Conservation (phyloP, 306 rosid genomes). For the Glycine latifolia region DNA sequence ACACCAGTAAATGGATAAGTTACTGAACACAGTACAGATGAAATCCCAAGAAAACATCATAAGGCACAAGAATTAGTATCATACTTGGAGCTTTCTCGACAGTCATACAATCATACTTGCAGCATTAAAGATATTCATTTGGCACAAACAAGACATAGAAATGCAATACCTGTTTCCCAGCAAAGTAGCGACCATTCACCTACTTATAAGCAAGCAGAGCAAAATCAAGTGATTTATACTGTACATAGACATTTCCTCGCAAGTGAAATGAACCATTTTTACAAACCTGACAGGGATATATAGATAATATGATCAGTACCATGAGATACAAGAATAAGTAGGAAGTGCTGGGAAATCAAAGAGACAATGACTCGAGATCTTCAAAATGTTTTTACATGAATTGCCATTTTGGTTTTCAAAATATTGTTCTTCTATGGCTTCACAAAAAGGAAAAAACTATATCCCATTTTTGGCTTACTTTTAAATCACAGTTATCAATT, state of each 20-base stretch:
- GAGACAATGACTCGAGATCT: neutral
- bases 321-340: neutral
- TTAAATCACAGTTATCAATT: neutral
- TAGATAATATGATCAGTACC: conserved; percentile 28
- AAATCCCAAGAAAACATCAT: neutral
- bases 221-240: conserved; percentile 78
- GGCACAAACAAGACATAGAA: conserved; percentile 22
- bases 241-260: conserved; percentile 90
- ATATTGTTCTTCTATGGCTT: conserved; percentile 28
- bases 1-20: neutral
- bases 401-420: conserved; percentile 17
- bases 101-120: conserved; percentile 14
- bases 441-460: neutral
- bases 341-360: conserved; percentile 17
- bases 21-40: conserved; percentile 13
- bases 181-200: conserved; percentile 81
- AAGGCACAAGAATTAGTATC: conserved; percentile 1
- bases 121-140: conserved; percentile 29
- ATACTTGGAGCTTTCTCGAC: conserved; percentile 21
- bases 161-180: conserved; percentile 87
- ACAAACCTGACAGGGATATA: conserved; percentile 72
- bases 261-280: conserved; percentile 93
- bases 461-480: neutral
- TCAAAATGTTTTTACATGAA: neutral
- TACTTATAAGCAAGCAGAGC: conserved; percentile 74